Evolutionary conservation across 2,329 filamentous ascomycete species (phyloP).

Genomic region (Phialophora verrucosa): DNA sequence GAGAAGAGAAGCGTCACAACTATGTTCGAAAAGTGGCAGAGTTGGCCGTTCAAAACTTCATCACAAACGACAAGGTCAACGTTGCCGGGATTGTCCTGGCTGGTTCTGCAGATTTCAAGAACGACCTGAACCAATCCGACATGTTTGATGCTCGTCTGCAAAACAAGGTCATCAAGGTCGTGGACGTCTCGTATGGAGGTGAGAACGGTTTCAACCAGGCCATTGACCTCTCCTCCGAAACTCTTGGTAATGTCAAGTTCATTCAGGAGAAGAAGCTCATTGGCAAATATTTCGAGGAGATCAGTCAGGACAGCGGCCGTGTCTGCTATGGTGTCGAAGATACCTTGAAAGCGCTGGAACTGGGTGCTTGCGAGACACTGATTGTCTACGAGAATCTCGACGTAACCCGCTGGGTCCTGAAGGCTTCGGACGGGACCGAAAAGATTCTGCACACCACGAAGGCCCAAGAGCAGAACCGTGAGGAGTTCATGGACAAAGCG

Average conservation of each 20-base stretch:
- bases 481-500: conserved; percentile 91
- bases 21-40: conserved; percentile 99
- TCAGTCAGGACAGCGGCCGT: conserved; percentile 94
- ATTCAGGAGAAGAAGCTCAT: conserved; percentile 99
- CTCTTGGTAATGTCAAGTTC: conserved; percentile 98
- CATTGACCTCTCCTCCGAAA: conserved; percentile 93
- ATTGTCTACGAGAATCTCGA: conserved; percentile 99
- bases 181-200: conserved; percentile 97
- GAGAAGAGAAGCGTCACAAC: conserved; percentile 99
- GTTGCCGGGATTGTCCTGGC: conserved; percentile 93
- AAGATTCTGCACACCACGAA: conserved; percentile 87
- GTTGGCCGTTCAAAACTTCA: conserved; percentile 97
- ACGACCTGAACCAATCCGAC: conserved; percentile 96
- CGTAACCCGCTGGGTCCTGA: conserved; percentile 87
- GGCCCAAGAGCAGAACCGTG: conserved; percentile 77
- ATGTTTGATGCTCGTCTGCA: conserved; percentile 93
- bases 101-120: conserved; percentile 99
- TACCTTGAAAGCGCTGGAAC: conserved; percentile 93
- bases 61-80: conserved; percentile 98
- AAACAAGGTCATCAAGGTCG: conserved; percentile 97
- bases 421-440: conserved; percentile 74
- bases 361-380: conserved; percentile 89
- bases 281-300: conserved; percentile 98
- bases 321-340: conserved; percentile 98
- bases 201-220: conserved; percentile 99